Conservation (phyloP, 2,329 filamentous ascomycete species). For the Blastomyces gilchristii region DNA sequence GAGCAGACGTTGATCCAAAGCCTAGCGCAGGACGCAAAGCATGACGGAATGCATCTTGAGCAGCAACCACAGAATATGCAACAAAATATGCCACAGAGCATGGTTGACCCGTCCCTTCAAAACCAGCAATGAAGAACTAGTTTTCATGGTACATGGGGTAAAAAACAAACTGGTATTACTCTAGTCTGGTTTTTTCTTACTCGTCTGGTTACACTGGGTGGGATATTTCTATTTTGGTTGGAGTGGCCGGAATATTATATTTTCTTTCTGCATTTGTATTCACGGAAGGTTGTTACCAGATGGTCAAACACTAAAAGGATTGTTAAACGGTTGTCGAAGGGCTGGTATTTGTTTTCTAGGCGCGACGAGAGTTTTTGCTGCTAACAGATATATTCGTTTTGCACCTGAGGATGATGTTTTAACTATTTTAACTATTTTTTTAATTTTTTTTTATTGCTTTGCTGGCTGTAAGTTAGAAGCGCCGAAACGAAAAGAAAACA, state of each 20-base stretch:
- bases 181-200: background rate
- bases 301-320: background rate
- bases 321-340: background rate
- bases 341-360: background rate
- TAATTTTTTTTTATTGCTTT: background rate
- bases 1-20: constrained; percentile 37
- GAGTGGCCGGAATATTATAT: background rate
- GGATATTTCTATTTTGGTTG: background rate
- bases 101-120: constrained; percentile 30
- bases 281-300: background rate
- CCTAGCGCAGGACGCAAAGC: constrained; percentile 34
- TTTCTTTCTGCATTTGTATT: background rate
- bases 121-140: constrained; percentile 8
- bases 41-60: constrained; percentile 23
- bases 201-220: background rate
- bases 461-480: background rate
- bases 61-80: constrained; percentile 22
- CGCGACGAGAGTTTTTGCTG: background rate
- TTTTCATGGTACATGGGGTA: background rate
- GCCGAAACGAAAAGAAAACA: too few species aligned
- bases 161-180: background rate
- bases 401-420: background rate
- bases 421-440: background rate
- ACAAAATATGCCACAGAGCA: constrained; percentile 21
- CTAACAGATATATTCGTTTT: background rate